These are phyloP conservation scores for Ganoderma lingzhi DNA, from an alignment of 1,284 basidiomycete species.

Conservation along the genomic window DNA sequence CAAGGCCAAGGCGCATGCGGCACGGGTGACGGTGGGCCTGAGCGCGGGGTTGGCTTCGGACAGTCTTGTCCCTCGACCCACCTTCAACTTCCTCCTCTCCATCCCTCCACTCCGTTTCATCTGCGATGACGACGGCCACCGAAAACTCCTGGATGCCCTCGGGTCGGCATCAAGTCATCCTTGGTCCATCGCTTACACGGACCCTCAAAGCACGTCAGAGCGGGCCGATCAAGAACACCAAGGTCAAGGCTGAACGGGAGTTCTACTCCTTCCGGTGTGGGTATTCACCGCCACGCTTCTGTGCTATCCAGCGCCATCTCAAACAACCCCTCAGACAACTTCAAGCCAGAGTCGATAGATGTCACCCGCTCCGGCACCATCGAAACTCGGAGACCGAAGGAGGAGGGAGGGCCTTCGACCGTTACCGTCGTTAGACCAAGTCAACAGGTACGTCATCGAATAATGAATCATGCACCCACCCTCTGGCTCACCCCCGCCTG, in stretches of 20 bases:
- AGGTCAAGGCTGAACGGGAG: slow-evolving; percentile 68
- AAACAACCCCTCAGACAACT: slow-evolving; percentile 60
- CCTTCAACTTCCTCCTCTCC: slow-evolving; percentile 8
- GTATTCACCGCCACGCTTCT: slow-evolving; percentile 37
- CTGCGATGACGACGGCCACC: slow-evolving; percentile 45
- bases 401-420: slow-evolving; percentile 39
- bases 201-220: slow-evolving; percentile 69
- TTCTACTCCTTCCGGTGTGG: slow-evolving; percentile 78
- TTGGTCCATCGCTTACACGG: slow-evolving; percentile 65
- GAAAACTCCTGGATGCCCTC: slow-evolving; percentile 62
- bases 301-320: not conserved
- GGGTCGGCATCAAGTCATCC: slow-evolving; percentile 60
- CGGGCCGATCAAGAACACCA: slow-evolving; percentile 42
- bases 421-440: slow-evolving; percentile 71
- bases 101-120: slow-evolving; percentile 15
- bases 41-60: not conserved
- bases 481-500: not conserved
- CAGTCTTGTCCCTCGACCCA: slow-evolving; percentile 15
- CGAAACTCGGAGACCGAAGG: slow-evolving; percentile 53
- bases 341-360: slow-evolving; percentile 77
- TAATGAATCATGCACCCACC: not conserved
- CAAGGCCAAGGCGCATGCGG: not conserved
- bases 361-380: slow-evolving; percentile 67
- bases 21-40: not conserved
- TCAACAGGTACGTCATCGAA: slow-evolving; percentile 54